phyloP scores from a whole-genome alignment of 306 rosid species.

The Pterocarpus santalinus region DNA sequence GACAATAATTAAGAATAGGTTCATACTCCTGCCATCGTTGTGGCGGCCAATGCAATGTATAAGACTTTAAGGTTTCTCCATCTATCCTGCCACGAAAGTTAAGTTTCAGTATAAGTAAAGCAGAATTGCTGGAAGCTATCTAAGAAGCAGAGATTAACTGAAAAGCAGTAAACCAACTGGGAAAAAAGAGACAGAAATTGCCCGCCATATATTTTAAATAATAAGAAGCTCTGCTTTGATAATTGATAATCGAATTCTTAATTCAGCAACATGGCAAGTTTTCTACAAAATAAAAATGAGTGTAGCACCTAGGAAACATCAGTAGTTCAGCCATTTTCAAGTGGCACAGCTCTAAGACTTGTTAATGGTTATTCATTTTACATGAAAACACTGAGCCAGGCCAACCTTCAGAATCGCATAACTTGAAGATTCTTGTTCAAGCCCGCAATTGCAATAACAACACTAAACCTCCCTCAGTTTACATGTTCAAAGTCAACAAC shows the following conservation, averaged over 20 bases:
- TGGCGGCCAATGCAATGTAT: conserved; percentile 76
- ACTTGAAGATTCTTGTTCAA: conserved; percentile 23
- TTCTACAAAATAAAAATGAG: conserved; percentile 19
- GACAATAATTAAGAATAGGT: conserved; percentile 85
- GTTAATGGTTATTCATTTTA: conserved; percentile 16
- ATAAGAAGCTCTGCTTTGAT: not conserved
- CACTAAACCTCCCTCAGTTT: not conserved
- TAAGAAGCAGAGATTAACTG: not conserved
- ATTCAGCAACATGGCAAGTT: conserved; percentile 11
- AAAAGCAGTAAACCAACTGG: not conserved
- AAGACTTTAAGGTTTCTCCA: conserved; percentile 78
- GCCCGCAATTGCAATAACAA: not conserved
- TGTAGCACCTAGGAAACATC: not conserved
- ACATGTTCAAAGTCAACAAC: not conserved
- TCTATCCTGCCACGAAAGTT: conserved; percentile 74
- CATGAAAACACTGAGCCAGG: not conserved
- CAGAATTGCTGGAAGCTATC: conserved; percentile 13
- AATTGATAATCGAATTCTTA: not conserved
- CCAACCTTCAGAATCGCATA: conserved; percentile 14
- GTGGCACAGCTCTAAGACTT: conserved; percentile 1
- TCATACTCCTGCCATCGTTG: conserved; percentile 93
- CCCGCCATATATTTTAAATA: not conserved
- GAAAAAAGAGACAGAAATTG: not conserved
- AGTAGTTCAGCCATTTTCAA: not conserved
- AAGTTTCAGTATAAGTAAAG: conserved; percentile 37